These are phyloP conservation scores for Mycena sp. DNA, from an alignment of 1,284 basidiomycete genomes.

Conservation along the genomic window DNA sequence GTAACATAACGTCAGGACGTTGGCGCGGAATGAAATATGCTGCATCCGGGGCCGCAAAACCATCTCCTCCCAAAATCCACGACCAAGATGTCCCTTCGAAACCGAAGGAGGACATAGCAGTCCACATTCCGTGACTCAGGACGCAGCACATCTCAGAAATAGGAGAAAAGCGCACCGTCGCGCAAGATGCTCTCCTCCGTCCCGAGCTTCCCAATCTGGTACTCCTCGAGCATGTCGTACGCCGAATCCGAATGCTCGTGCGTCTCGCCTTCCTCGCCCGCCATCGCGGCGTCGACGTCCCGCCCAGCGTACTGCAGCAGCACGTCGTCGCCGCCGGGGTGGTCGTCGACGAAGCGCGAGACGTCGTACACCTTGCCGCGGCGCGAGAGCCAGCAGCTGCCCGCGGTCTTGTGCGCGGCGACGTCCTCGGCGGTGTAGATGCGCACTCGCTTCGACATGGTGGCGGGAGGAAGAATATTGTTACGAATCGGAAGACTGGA, in stretches of 20 bases:
- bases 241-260: slow-evolving; percentile 96
- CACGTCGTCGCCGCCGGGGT: slow-evolving; percentile 88
- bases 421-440: slow-evolving; percentile 82
- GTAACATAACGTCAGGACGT: not conserved
- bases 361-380: slow-evolving; percentile 85
- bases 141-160: too few relatives aligned
- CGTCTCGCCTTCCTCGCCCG: slow-evolving; percentile 70
- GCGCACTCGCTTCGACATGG: slow-evolving; percentile 53
- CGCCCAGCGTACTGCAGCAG: slow-evolving; percentile 85
- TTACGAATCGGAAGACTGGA: too few relatives aligned
- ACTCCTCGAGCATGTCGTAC: slow-evolving; percentile 93
- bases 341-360: slow-evolving; percentile 78
- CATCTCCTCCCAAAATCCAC: too few relatives aligned
- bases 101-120: too few relatives aligned
- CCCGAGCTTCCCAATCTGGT: slow-evolving; percentile 83
- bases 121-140: too few relatives aligned
- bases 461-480: too few relatives aligned
- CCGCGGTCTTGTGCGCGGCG: slow-evolving; percentile 59
- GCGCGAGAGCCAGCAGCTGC: slow-evolving; percentile 81
- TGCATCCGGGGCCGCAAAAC: too few relatives aligned
- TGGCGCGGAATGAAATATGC: too few relatives aligned
- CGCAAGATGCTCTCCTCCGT: slow-evolving; percentile 79
- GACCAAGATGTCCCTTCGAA: too few relatives aligned
- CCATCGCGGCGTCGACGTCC: slow-evolving; percentile 86
- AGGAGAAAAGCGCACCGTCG: slow-evolving; percentile 84